Conservation (phyloP, 2,329 filamentous ascomycete genomes). For the Fusarium newnesense region DNA sequence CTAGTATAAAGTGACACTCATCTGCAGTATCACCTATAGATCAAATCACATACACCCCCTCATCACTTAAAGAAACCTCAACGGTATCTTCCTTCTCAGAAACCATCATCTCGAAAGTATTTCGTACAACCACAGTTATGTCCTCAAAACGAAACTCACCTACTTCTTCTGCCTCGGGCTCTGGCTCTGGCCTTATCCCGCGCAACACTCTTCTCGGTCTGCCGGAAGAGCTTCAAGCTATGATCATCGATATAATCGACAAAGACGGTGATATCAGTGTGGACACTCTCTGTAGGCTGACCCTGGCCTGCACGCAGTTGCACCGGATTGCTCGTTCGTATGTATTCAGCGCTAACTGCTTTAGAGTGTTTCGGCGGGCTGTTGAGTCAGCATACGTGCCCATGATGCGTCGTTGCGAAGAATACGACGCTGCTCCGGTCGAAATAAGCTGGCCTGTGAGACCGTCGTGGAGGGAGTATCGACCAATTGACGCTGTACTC, state of each 20-base stretch:
- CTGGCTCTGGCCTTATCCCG: not conserved
- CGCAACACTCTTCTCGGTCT: not conserved
- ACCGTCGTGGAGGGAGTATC: not conserved
- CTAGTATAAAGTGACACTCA: not conserved
- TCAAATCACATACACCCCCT: not conserved
- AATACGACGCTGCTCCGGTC: not conserved
- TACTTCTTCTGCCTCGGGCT: not conserved
- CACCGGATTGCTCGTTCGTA: not conserved
- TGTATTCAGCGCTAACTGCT: not conserved
- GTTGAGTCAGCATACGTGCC: not conserved
- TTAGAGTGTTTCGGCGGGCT: not conserved
- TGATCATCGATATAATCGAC: not conserved
- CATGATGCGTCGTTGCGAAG: not conserved
- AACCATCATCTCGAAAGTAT: not conserved
- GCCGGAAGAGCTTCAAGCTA: not conserved
- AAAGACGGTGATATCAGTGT: rapidly evolving
- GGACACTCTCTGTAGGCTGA: not conserved
- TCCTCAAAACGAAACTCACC: not conserved
- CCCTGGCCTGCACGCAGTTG: not conserved
- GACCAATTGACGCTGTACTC: not conserved
- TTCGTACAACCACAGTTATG: not conserved
- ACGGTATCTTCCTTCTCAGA: not conserved
- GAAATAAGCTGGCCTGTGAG: not conserved
- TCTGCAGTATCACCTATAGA: not conserved
- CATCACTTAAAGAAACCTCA: not conserved